Evolutionary conservation across 305 asterid species (phyloP).

Genomic region (Ajuga reptans): DNA sequence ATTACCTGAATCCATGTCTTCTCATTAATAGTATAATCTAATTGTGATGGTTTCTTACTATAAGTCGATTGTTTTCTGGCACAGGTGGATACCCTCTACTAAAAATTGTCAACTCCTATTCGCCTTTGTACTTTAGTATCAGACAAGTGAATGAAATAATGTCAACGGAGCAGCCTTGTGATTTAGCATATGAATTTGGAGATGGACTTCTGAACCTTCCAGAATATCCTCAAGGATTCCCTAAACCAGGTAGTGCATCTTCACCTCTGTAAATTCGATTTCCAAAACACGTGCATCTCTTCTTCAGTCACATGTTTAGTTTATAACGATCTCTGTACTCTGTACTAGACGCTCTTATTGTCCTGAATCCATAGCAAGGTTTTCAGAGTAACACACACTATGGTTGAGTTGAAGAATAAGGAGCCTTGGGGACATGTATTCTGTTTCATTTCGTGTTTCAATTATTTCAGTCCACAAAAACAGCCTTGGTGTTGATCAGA

Average conservation of each 20-base stretch:
- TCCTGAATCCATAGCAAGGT: background rate
- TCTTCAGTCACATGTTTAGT: background rate
- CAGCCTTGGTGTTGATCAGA: no score
- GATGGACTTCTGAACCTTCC: constrained; percentile 55
- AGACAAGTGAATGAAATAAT: constrained; percentile 51
- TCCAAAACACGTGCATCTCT: background rate
- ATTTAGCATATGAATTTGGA: constrained; percentile 73
- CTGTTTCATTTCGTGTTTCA: no score
- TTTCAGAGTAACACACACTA: no score
- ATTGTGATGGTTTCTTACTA: background rate
- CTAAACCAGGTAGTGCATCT: constrained; percentile 54
- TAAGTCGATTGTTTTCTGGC: background rate
- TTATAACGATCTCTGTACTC: background rate
- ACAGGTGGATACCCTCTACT: constrained; percentile 51
- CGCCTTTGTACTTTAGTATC: constrained; percentile 61
- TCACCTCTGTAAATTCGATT: background rate
- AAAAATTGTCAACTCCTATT: constrained; percentile 37
- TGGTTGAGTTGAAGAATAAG: background rate
- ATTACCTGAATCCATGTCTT: background rate
- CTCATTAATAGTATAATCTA: background rate
- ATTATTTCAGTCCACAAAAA: no score
- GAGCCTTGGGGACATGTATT: background rate
- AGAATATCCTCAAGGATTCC: constrained; percentile 57
- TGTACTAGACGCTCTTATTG: background rate
- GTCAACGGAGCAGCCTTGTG: constrained; percentile 86